Evolutionary conservation across 108 stramenopile species (phyloP).

Genomic region (Pseudonitzschia delicatissima): DNA sequence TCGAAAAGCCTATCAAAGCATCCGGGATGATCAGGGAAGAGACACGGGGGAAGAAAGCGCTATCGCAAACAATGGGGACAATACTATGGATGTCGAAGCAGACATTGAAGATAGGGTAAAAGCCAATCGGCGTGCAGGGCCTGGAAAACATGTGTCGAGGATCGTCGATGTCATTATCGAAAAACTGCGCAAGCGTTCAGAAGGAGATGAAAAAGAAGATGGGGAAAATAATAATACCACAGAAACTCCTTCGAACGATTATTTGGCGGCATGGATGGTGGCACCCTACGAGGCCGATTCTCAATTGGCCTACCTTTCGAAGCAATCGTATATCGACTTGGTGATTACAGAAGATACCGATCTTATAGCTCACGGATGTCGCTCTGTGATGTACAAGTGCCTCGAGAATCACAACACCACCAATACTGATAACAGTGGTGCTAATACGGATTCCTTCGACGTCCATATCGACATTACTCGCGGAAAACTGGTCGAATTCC

Average conservation of each 20-base stretch:
- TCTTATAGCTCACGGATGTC: constrained; percentile 79
- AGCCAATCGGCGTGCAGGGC: constrained; percentile 64
- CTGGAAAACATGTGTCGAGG: constrained; percentile 33
- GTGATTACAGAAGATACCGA: constrained; percentile 98
- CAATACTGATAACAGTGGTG: not conserved
- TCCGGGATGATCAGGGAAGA: not conserved
- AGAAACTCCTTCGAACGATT: not conserved
- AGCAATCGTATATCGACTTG: constrained; percentile 64
- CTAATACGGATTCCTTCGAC: not conserved
- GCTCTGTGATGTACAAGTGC: constrained; percentile 81
- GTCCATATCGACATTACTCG: not conserved
- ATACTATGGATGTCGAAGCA: not conserved
- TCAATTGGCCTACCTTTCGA: constrained; percentile 89
- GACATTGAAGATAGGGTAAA: constrained; percentile 34
- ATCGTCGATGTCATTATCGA: constrained; percentile 38
- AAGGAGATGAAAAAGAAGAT: not conserved
- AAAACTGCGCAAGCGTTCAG: constrained; percentile 1
- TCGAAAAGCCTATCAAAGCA: not conserved
- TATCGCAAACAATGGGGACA: not conserved
- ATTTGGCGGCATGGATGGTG: constrained; percentile 60
- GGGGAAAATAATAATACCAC: not conserved
- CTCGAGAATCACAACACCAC: constrained; percentile 43
- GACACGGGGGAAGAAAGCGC: too few species aligned
- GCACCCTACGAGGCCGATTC: constrained; percentile 99
- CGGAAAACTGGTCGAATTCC: constrained; percentile 30